Evolutionary conservation across 148 eudicot species (phyloP), one percentile per base, ranked within the genome.

Genomic region (Gaultheria prostrata): DNA sequence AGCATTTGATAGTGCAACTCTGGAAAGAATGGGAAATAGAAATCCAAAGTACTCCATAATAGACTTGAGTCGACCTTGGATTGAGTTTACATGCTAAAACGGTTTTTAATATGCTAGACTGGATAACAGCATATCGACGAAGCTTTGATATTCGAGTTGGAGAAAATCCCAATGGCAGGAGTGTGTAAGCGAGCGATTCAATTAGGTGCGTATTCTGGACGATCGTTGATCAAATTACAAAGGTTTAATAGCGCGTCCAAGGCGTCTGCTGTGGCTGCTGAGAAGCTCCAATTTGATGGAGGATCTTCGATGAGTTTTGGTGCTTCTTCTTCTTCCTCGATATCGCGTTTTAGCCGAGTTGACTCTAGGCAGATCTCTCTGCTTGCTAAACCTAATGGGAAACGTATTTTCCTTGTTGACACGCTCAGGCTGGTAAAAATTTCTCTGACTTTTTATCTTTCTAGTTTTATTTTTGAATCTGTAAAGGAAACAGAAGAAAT

Each of bases 371-470:
- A 83, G 61, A 86, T 90, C 76, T 92, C 92, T 11, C 90, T 91
- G 86, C 89, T 92, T 75, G 89, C 83, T 53, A 87, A 83, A 61
- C 86, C 93, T 59, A 87, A 86, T 56, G 92, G 90, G 72, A 89
- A 84, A 3, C 95, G 95, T 48, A 93, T 89, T 15, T 91, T 85
- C 79, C 93, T 93, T n/a, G 97, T 93, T 6, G 97, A 93, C 85
- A 92, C 95, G 30, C 80, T 93, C 51, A 91, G 92, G 56, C 74
- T 92, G 90, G 97, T 93, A 90, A 30, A 39, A 28, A 69, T 69
- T 56, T 4, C 67, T 39, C n/a, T n/a, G n/a, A n/a, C n/a, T 72
- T 67, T 3, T 39, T 17, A 9, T 28, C 50, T 59, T 21, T 45
- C 43, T 78, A 24, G 32, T 51, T 46, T 5, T 51, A 21, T 33